These are phyloP conservation scores for Candida oleophila DNA, from an alignment of 805 yeast species.

Conservation along the genomic window DNA sequence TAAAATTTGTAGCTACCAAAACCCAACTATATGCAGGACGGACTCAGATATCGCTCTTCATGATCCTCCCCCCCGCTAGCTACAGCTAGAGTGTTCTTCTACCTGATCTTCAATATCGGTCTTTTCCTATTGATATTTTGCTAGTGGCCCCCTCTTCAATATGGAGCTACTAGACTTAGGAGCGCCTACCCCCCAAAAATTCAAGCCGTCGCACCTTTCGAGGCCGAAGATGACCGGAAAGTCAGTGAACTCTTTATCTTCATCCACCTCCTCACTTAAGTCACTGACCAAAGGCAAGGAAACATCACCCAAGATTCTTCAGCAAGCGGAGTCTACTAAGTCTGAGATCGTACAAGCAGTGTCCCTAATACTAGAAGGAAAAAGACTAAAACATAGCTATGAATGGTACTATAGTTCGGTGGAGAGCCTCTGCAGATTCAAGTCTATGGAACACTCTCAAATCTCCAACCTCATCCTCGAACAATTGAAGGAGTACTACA, in stretches of 20 bases:
- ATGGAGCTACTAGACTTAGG: slow-evolving; percentile 6
- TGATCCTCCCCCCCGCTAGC: not conserved
- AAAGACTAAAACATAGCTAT: slow-evolving; percentile 18
- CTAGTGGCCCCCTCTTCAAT: too few species aligned
- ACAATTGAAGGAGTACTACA: slow-evolving; percentile 18
- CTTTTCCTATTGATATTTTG: too few species aligned
- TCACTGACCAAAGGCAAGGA: not conserved
- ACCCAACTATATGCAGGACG: not conserved
- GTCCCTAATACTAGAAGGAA: slow-evolving; percentile 17
- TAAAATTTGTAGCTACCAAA: too few species aligned
- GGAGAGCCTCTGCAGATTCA: slow-evolving; percentile 31
- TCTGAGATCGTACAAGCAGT: slow-evolving; percentile 10
- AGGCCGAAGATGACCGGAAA: not conserved
- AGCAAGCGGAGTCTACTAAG: not conserved
- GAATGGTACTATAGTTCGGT: slow-evolving; percentile 25
- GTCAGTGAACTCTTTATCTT: not conserved
- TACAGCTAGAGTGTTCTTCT: too few species aligned
- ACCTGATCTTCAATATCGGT: too few species aligned
- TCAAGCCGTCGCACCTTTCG: slow-evolving; percentile 1
- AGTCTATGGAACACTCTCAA: slow-evolving; percentile 32
- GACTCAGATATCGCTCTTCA: slow-evolving; percentile 1
- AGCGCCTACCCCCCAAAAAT: not conserved
- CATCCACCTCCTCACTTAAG: not conserved
- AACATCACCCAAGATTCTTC: not conserved
- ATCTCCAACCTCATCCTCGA: slow-evolving; percentile 19